Evolutionary conservation across 495 filamentous ascomycete species (phyloP), one percentile per base, ranked within the genome.

Genomic region (Endocarpon pusillum): DNA sequence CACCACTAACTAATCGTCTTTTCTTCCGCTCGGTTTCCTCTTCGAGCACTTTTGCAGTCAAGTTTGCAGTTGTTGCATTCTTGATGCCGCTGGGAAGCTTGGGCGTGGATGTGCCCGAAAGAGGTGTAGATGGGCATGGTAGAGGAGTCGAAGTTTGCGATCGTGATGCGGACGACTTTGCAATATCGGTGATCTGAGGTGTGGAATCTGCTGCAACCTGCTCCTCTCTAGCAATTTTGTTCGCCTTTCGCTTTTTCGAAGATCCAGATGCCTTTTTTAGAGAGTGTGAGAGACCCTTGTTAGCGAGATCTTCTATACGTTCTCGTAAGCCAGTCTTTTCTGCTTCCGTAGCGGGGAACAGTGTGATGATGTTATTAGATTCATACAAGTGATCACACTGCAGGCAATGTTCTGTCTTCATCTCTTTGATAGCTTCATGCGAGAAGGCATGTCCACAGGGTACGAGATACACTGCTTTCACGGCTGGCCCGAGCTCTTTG

Each of bases 391-490:
- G 72, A 44, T 78, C 79, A 49, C 89, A 97, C 64, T 52, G 23
- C 36, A 78, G 47, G 44, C 76, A 81, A 36, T 53, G 65, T 35
- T 74, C 61, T 0, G 58, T 69, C 32, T 64, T 61, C 3, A 94
- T 66, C 52, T 94, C 83, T 39, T 76, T 78, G 33, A 94, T 69
- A 6, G 81, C 81, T 32, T 71, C 71, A 41, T 87, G 83, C 2
- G 80, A 72, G 52, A 96, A 96, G 1, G 81, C 91, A 66, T 96
- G 91, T 1, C 89, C 89, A 46, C 89, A 97, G 0, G 89, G 89
- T 11, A 94, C 83, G 4, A 97, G 47, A 52, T 96, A 97, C 12
- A 92, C 82, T 7, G 81, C 62, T 56, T 74, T 85, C 11, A 78
- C 74, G 8, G 64, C 68, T 0, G 85, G 69, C 1, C 91, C 91